phyloP scores from a whole-genome alignment of 441 rosid genomes.

The Pelargonium myrrhifolium region DNA sequence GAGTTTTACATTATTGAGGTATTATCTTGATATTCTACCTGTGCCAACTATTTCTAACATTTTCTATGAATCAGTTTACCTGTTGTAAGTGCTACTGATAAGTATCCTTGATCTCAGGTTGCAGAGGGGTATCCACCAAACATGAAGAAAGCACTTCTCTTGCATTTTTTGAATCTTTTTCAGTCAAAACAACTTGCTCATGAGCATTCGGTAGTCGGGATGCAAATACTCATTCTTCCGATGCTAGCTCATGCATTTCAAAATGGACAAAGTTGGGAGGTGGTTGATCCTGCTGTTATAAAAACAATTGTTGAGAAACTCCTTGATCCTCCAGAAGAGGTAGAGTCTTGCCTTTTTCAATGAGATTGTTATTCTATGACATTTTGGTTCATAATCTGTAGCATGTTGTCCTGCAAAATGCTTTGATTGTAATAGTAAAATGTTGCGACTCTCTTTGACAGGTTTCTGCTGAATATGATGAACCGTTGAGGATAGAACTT shows the following conservation, averaged over 20 bases:
- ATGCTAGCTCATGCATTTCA: constrained; percentile 94
- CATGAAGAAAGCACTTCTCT: constrained; percentile 69
- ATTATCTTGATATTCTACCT: constrained; percentile 17
- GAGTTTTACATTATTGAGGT: constrained; percentile 98
- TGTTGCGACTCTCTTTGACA: constrained; percentile 25
- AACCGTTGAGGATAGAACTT: constrained; percentile 96
- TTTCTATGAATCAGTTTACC: background rate
- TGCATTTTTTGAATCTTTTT: constrained; percentile 83
- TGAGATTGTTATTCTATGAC: constrained; percentile 5
- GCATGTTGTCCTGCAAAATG: background rate
- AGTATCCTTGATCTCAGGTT: constrained; percentile 46
- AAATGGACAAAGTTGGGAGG: constrained; percentile 88
- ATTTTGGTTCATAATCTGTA: constrained; percentile 2
- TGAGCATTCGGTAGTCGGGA: constrained; percentile 83
- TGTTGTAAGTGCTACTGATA: constrained; percentile 1
- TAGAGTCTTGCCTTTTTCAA: constrained; percentile 17
- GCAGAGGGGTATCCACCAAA: constrained; percentile 82
- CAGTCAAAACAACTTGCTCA: constrained; percentile 82
- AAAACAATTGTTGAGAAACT: constrained; percentile 95
- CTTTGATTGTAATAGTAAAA: constrained; percentile 18
- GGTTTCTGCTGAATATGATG: constrained; percentile 98
- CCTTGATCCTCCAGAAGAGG: constrained; percentile 99
- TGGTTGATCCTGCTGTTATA: constrained; percentile 72
- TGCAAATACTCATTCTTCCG: constrained; percentile 99
- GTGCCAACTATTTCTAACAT: background rate